These are phyloP conservation scores for Nannizzia gypsea DNA, from an alignment of 2,329 filamentous ascomycete species.

Conservation along the genomic window DNA sequence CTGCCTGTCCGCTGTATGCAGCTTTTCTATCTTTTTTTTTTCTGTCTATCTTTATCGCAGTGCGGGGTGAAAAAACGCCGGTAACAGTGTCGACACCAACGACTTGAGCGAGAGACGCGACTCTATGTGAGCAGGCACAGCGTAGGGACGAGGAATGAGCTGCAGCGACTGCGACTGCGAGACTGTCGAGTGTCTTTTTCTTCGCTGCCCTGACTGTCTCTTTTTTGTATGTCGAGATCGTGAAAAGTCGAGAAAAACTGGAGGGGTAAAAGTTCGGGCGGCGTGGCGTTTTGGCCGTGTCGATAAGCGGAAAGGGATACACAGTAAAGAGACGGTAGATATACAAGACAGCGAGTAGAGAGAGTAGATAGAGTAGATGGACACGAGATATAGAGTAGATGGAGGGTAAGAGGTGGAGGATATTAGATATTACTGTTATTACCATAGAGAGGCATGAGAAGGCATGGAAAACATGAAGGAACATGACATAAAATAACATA, in stretches of 20 bases:
- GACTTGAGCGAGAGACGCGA: background rate
- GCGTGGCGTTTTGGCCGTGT: constrained; percentile 1
- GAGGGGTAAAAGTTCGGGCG: background rate
- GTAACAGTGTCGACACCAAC: background rate
- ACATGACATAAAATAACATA: background rate
- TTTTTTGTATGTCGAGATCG: background rate
- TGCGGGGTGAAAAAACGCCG: background rate
- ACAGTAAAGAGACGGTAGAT: no score
- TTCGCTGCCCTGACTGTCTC: background rate
- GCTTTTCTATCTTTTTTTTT: background rate
- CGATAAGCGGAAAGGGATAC: background rate
- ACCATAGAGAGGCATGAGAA: background rate
- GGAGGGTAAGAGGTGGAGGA: background rate
- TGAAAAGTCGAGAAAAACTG: background rate
- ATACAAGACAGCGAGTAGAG: no score
- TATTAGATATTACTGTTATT: constrained; percentile 3
- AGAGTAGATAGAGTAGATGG: no score
- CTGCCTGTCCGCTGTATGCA: background rate
- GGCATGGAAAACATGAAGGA: background rate
- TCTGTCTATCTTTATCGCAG: background rate
- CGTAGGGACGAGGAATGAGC: background rate
- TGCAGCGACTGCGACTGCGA: background rate
- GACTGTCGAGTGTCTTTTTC: background rate
- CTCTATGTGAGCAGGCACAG: background rate
- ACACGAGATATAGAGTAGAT: no score